phyloP scores from a whole-genome alignment of 805 yeast species.

The Monosporozyma aquatica region DNA sequence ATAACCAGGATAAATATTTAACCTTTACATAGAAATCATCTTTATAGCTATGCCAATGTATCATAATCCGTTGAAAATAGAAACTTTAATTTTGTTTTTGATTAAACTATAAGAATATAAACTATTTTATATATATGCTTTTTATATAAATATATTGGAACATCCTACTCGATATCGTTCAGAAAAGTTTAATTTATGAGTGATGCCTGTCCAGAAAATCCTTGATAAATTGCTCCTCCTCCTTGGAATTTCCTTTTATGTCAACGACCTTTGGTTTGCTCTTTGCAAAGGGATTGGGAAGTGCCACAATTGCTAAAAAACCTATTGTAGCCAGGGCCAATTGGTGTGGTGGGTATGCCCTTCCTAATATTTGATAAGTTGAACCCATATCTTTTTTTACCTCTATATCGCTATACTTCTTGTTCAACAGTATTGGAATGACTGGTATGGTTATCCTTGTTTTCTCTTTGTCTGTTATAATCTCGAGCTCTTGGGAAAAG shows the following conservation, averaged over 20 bases:
- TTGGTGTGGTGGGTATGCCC: slow-evolving; percentile 72
- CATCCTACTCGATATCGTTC: not conserved
- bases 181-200: too few relatives aligned
- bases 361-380: slow-evolving; percentile 79
- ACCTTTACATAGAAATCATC: not conserved
- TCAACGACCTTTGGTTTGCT: slow-evolving; percentile 55
- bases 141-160: not conserved
- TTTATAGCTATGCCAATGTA: slow-evolving; percentile 1
- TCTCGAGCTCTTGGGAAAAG: too few relatives aligned
- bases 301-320: slow-evolving; percentile 49
- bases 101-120: slow-evolving; percentile 1
- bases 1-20: too few relatives aligned
- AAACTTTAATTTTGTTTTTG: not conserved
- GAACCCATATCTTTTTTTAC: slow-evolving; percentile 52
- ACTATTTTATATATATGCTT: not conserved
- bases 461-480: too few relatives aligned
- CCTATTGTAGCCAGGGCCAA: slow-evolving; percentile 78
- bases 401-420: too few relatives aligned
- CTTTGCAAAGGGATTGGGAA: slow-evolving; percentile 60
- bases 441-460: too few relatives aligned
- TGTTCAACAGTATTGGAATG: too few relatives aligned
- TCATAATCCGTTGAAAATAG: too few relatives aligned
- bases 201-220: slow-evolving; percentile 47
- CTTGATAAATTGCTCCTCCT: slow-evolving; percentile 80
- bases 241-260: slow-evolving; percentile 70